These are phyloP conservation scores for Prunus kanzakura DNA, from an alignment of 306 rosid genomes.

Conservation along the genomic window DNA sequence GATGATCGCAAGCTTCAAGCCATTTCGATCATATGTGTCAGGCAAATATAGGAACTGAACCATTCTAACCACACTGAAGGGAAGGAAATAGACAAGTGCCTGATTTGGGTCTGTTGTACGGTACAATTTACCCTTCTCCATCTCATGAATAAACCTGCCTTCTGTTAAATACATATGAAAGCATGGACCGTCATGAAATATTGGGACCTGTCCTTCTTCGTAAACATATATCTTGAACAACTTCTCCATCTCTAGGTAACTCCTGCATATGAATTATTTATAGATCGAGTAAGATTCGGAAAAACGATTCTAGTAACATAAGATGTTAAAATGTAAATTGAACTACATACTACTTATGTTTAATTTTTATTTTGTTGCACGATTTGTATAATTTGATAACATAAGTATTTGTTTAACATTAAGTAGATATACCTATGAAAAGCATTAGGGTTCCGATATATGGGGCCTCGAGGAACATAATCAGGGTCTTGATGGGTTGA, in stretches of 20 bases:
- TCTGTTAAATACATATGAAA: conserved; percentile 44
- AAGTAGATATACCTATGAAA: too few relatives aligned
- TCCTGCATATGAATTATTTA: conserved; percentile 23
- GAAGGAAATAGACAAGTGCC: conserved; percentile 48
- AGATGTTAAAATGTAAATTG: too few relatives aligned
- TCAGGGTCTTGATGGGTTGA: too few relatives aligned
- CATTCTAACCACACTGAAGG: conserved; percentile 49
- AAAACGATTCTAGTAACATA: too few relatives aligned
- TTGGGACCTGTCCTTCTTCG: conserved; percentile 56
- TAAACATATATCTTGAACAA: conserved; percentile 53
- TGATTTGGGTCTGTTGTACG: conserved; percentile 47
- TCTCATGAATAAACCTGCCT: conserved; percentile 51
- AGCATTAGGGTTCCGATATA: too few relatives aligned
- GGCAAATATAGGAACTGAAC: conserved; percentile 31
- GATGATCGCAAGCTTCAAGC: conserved; percentile 20
- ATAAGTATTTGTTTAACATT: too few relatives aligned
- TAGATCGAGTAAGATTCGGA: too few relatives aligned
- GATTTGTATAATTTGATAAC: too few relatives aligned
- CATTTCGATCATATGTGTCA: not conserved
- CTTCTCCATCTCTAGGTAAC: conserved; percentile 64
- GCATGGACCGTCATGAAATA: conserved; percentile 47
- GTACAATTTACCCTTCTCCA: conserved; percentile 43
- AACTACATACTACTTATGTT: too few relatives aligned
- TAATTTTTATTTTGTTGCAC: too few relatives aligned
- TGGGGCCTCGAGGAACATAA: too few relatives aligned